Evolutionary conservation across 768 basidiomycete species (phyloP).

Genomic region (Cystoderma amianthinum): DNA sequence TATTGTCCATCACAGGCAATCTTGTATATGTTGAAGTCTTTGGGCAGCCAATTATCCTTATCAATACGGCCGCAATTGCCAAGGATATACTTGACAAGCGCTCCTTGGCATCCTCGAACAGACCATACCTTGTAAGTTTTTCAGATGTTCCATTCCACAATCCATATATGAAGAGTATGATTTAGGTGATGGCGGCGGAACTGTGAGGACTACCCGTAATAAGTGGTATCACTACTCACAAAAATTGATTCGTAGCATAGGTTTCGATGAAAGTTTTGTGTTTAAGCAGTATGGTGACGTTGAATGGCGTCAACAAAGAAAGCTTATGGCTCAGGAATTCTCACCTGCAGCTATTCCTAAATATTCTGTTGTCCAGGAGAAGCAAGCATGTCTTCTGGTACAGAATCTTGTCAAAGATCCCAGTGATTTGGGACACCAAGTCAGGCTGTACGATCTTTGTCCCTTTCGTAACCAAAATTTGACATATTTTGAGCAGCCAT

Average conservation of each 20-base stretch:
- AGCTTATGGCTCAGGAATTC: not conserved
- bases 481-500: not conserved
- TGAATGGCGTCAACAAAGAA: not conserved
- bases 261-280: not conserved
- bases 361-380: not conserved
- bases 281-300: not conserved
- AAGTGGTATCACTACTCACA: not conserved
- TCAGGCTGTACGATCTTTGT: not conserved
- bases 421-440: not conserved
- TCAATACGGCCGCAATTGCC: constrained; percentile 17
- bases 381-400: not conserved
- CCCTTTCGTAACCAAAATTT: no score
- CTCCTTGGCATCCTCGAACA: constrained; percentile 31
- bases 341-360: not conserved
- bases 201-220: not conserved
- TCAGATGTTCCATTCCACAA: not conserved
- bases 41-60: constrained; percentile 27
- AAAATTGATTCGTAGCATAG: not conserved
- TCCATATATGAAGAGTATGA: not conserved
- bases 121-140: constrained; percentile 13
- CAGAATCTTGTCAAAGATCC: not conserved
- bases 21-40: constrained; percentile 12
- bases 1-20: not conserved
- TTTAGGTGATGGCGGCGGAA: not conserved
- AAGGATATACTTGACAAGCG: constrained; percentile 27